Base-by-base conservation (phyloP, 1,284 basidiomycete species). In the Trichosporon faecale region DNA sequence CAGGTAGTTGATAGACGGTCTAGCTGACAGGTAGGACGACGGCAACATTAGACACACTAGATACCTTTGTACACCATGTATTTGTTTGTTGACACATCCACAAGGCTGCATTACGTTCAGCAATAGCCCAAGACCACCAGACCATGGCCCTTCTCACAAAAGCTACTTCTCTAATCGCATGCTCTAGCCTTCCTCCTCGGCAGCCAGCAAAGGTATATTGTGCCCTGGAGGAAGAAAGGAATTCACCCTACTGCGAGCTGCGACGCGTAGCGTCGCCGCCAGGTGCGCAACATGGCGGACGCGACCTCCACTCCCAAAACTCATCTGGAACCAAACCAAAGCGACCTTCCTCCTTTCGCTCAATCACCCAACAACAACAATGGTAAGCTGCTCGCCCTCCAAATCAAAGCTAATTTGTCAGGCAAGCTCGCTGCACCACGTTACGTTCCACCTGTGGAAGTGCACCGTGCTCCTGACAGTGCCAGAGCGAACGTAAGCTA, bases 391-490 rank as follows among this genome's bases (percentile, higher is more conserved):
- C n/a, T 6, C 29, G 6, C 6, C 5, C n/a, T 16, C 6, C 2
- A 7, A 1, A 9, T n/a, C 12, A 3, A 2, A 16, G 21, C 14
- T 49, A 21, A 66, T 14, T 9, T 2, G 23, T 4, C 65, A 66
- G 23, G 78, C 79, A 71, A 65, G 70, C 21, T 71, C 75, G 27
- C 21, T 78, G 21, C 68, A 74, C 65, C 81, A 82, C 69, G 64
- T 82, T 67, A 79, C 79, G 0, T 78, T 80, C 63, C 80, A 82
- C 69, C 76, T 80, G 66, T 57, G 73, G 66, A 67, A 72, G 27
- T 78, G 78, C 16, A 73, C 77, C 16, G 75, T 82, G 46, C 72
- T 81, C 27, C 76, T 83, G 40, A 79, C 77, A 23, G 69, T 83
- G 5, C 76, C 79, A 3, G 73, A 70, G 12, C 73, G 76, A 23